Evolutionary conservation across 208 protist genomes (phyloP), one percentile per base, ranked within the genome.

Genomic region (Leishmania lainsoni): DNA sequence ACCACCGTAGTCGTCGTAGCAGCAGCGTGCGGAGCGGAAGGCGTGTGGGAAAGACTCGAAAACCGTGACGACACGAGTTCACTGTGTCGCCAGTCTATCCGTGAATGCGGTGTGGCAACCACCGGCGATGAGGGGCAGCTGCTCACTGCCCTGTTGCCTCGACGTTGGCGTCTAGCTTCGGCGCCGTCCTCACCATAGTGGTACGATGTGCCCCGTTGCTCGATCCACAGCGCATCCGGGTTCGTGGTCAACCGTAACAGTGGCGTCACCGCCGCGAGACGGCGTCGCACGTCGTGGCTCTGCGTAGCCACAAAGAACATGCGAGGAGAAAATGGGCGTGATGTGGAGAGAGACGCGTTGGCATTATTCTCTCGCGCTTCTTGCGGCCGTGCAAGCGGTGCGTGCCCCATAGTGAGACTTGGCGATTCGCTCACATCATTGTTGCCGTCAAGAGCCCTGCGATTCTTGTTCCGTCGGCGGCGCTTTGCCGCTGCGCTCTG

Each of bases 241-340:
- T 89, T 86, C 45, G 76, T 78, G 10, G 92, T 92, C 51, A 93
- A 78, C 16, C 93, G 90, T 72, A 97, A 87, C 78, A 97, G 83
- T 42, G 87, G 90, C 14, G 92, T 76, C 39, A 76, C 78, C 0
- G 66, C 66, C 16, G 90, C 84, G 14, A 97, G 83, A 26, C 82
- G 84, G 51, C 88, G 78, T 48, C 93, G 90, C 63, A 94, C 87
- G 76, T 97, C 92, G 78, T 95, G 92, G 48, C 87, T 95, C 75
- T 97, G 93, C 48, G 93, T 93, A 1, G 93, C 93, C 12, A 95
- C 86, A 81, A 94, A 95, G 75, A 86, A 87, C 29, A 74, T 75
- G 1, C 85, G 80, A 5, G 75, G 71, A 8, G 42, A 9, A 52
- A 35, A 83, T 5, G 79, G 79, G 20, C 17, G 32, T 12, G 85